phyloP scores from a whole-genome alignment of 768 basidiomycete species.

The Tylopilus sp. region DNA sequence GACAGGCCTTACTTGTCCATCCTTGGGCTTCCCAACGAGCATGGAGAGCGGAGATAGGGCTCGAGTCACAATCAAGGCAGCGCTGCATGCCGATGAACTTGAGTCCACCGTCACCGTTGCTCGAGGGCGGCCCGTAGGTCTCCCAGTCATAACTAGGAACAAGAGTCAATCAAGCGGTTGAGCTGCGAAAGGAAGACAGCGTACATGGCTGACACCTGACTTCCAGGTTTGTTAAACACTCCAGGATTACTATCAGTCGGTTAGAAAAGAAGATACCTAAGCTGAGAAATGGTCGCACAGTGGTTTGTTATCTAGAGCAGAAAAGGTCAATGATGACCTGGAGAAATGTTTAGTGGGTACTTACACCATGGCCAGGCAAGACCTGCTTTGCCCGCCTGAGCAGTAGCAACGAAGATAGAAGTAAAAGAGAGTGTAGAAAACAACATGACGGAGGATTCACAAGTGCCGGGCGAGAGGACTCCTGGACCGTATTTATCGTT shows the following conservation, averaged over 20 bases:
- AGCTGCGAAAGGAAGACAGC: not conserved
- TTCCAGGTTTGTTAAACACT: constrained; percentile 26
- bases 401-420: constrained; percentile 14
- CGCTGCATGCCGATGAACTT: constrained; percentile 40
- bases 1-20: constrained; percentile 28
- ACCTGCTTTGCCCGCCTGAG: constrained; percentile 36
- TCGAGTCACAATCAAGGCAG: constrained; percentile 36
- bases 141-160: constrained; percentile 36
- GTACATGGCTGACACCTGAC: constrained; percentile 35
- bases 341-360: not conserved
- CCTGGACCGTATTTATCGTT: constrained; percentile 12
- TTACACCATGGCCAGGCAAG: constrained; percentile 37
- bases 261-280: not conserved
- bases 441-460: constrained; percentile 14
- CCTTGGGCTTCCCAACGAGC: constrained; percentile 31
- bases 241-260: constrained; percentile 23
- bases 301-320: constrained; percentile 22
- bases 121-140: constrained; percentile 33
- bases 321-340: not conserved
- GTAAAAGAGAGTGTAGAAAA: constrained; percentile 16
- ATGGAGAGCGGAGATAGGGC: constrained; percentile 31
- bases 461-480: not conserved
- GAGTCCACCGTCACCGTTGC: constrained; percentile 35
- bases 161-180: not conserved
- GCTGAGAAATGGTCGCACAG: constrained; percentile 23